Conservation (phyloP, 2,329 filamentous ascomycete genomes). For the Cordyceps tenuipes region DNA sequence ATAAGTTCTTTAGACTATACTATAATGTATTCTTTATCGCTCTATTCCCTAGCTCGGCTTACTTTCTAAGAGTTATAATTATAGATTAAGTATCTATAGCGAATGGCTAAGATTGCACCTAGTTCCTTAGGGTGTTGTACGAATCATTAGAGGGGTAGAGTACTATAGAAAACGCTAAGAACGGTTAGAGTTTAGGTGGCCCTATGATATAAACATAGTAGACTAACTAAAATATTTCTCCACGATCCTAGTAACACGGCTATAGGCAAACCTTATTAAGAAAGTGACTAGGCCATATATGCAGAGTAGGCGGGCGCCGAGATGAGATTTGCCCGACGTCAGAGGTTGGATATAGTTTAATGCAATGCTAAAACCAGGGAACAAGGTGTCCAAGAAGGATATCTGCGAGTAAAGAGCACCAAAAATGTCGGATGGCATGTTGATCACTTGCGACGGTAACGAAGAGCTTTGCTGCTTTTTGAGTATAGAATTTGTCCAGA, state of each 20-base stretch:
- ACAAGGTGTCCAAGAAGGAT: neutral
- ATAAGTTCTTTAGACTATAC: neutral
- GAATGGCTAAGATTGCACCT: too few species aligned
- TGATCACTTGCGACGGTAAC: too few species aligned
- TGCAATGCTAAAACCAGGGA: neutral
- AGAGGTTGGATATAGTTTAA: neutral
- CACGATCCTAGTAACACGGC: neutral
- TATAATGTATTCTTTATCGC: slow-evolving; percentile 1
- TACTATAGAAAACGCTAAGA: slow-evolving; percentile 12
- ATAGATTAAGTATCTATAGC: too few species aligned
- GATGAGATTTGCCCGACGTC: neutral
- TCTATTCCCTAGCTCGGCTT: neutral
- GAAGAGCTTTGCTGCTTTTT: too few species aligned
- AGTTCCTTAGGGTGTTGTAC: too few species aligned
- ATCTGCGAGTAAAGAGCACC: neutral
- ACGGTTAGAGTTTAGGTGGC: slow-evolving; percentile 4
- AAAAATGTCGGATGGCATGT: neutral
- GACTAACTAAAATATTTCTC: slow-evolving; percentile 9
- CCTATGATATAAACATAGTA: neutral
- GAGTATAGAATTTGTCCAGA: too few species aligned
- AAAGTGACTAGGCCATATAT: slow-evolving; percentile 3
- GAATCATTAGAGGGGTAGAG: too few species aligned
- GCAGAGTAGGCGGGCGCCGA: neutral
- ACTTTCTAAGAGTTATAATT: slow-evolving; percentile 12
- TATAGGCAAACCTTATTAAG: neutral